A percentile compares a stretch with the other conserved stretches of the same genome.
phyloP scores from a whole-genome alignment of 768 basidiomycete genomes.

The Termitomyces sp. region DNA sequence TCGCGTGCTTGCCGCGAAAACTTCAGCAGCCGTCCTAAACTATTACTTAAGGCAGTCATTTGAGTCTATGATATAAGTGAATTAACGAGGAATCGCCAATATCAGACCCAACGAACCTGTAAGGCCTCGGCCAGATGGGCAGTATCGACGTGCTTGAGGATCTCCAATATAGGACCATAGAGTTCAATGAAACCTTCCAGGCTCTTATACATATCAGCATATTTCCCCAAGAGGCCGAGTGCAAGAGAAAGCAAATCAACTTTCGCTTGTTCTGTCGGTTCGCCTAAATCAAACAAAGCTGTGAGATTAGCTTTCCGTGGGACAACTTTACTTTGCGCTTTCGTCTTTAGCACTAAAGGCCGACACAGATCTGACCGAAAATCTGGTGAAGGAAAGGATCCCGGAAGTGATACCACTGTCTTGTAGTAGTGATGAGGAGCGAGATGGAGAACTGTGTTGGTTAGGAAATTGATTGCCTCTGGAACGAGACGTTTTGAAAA shows the following conservation, averaged over 20 bases:
- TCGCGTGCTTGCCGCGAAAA: constrained; percentile 69
- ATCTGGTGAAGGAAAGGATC: constrained; percentile 70
- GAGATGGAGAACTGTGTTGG: constrained; percentile 68
- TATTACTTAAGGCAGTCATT: constrained; percentile 41
- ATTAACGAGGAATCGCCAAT: constrained; percentile 6
- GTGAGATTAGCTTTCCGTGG: constrained; percentile 45
- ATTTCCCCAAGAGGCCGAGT: constrained; percentile 61
- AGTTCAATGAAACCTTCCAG: constrained; percentile 85
- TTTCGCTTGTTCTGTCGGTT: constrained; percentile 61
- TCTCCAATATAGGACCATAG: constrained; percentile 58
- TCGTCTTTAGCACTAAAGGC: constrained; percentile 34
- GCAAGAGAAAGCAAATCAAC: constrained; percentile 63
- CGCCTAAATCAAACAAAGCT: constrained; percentile 31
- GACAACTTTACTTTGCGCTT: constrained; percentile 35
- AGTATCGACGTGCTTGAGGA: constrained; percentile 53
- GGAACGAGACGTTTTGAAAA: constrained; percentile 86
- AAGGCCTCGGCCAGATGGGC: constrained; percentile 45
- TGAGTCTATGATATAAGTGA: constrained; percentile 37
- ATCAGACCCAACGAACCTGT: constrained; percentile 39
- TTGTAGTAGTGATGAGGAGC: constrained; percentile 61
- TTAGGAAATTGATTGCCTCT: constrained; percentile 81
- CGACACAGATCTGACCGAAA: constrained; percentile 48
- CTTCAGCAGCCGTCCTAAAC: constrained; percentile 60
- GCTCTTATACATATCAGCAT: constrained; percentile 72
- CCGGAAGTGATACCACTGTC: constrained; percentile 49